A percentile compares a stretch with the other conserved stretches of the same genome.
Evolutionary conservation across 345 rosid genomes (phyloP).

Genomic region (Geranium brycei): DNA sequence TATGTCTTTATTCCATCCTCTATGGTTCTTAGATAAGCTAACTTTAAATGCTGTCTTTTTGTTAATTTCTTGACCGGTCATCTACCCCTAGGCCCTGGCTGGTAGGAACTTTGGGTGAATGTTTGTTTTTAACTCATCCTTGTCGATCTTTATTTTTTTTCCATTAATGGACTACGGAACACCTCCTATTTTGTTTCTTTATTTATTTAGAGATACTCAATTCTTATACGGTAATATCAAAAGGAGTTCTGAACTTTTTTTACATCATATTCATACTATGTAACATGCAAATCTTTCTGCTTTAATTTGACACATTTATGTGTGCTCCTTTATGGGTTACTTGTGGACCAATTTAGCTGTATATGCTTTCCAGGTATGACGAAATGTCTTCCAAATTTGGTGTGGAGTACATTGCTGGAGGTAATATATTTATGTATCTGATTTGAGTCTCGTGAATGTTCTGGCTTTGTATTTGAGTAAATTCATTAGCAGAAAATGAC

Average conservation of each 20-base stretch:
- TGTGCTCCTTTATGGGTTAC: not conserved
- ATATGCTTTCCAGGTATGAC: constrained; percentile 34
- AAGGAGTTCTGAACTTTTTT: no score
- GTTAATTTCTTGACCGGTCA: not conserved
- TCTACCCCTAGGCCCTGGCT: no score
- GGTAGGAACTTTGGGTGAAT: no score
- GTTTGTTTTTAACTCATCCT: no score
- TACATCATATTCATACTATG: not conserved
- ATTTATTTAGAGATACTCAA: no score
- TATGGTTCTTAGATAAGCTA: not conserved
- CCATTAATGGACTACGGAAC: no score
- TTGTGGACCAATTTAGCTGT: constrained; percentile 2
- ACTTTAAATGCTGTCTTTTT: not conserved
- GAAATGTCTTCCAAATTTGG: constrained; percentile 31
- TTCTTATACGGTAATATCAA: no score
- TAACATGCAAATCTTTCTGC: not conserved
- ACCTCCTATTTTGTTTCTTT: no score
- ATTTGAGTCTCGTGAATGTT: not conserved
- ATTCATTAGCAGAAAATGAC: not conserved
- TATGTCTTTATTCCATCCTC: not conserved
- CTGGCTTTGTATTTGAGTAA: not conserved
- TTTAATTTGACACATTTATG: no score
- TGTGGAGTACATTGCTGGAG: constrained; percentile 70
- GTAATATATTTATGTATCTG: constrained; percentile 12
- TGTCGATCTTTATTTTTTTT: no score